A percentile compares a stretch with the other conserved stretches of the same genome.
Conservation (phyloP, 2,329 filamentous ascomycete genomes). For the Monosporascus cannonballus region DNA sequence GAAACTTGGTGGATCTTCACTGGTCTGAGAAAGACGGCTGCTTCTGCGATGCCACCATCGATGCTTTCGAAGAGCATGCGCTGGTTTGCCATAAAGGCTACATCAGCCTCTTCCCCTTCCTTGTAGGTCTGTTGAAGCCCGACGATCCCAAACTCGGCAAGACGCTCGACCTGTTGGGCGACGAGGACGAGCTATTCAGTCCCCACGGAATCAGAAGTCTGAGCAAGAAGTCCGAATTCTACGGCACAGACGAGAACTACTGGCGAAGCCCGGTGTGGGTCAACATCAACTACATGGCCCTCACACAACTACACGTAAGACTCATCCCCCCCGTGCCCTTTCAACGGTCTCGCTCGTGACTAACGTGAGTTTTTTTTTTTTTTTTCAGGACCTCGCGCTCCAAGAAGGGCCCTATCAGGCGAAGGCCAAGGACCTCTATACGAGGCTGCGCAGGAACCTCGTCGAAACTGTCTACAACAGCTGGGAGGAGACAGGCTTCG, state of each 20-base stretch:
- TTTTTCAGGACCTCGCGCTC: slow-evolving; percentile 53
- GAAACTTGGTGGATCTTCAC: slow-evolving; percentile 88
- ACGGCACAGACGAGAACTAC: slow-evolving; percentile 92
- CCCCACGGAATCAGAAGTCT: slow-evolving; percentile 82
- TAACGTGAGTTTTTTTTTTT: slow-evolving; percentile 12
- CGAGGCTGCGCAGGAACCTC: slow-evolving; percentile 70
- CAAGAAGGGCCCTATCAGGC: slow-evolving; percentile 61
- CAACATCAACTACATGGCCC: slow-evolving; percentile 87
- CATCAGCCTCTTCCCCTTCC: slow-evolving; percentile 86
- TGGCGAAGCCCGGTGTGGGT: slow-evolving; percentile 95
- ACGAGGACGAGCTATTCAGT: slow-evolving; percentile 86
- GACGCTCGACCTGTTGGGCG: slow-evolving; percentile 69
- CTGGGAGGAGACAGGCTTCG: slow-evolving; percentile 90
- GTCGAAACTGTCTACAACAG: slow-evolving; percentile 82
- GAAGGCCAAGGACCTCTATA: slow-evolving; percentile 69
- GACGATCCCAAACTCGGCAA: slow-evolving; percentile 69
- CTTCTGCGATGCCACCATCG: slow-evolving; percentile 92
- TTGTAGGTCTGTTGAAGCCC: slow-evolving; percentile 71
- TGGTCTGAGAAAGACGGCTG: slow-evolving; percentile 77
- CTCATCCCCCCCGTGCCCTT: neutral
- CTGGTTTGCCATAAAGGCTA: slow-evolving; percentile 97
- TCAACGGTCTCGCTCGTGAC: neutral
- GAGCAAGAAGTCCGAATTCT: slow-evolving; percentile 75
- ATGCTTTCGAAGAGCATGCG: slow-evolving; percentile 85
- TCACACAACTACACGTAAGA: slow-evolving; percentile 71